phyloP scores from a whole-genome alignment of 2,329 filamentous ascomycete genomes.

The Intubia oerlemansii region DNA sequence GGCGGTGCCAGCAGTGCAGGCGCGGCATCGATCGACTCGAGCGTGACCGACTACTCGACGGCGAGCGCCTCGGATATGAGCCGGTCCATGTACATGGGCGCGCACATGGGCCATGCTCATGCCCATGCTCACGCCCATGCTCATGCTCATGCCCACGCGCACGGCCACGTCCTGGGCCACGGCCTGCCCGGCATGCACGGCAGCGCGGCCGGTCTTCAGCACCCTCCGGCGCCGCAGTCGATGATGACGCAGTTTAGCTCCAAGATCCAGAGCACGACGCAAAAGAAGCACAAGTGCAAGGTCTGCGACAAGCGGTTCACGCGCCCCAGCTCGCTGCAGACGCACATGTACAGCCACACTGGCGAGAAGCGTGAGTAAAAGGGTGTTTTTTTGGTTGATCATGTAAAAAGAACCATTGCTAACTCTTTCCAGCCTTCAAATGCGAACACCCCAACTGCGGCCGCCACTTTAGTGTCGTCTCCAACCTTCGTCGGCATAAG shows the following conservation, averaged over 20 bases:
- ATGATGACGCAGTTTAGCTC: slow-evolving; percentile 99
- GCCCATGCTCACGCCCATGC: too few relatives aligned
- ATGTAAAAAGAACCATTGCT: neutral
- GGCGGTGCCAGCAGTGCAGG: too few relatives aligned
- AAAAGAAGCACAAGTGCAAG: slow-evolving; percentile 99
- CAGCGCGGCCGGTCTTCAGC: too few relatives aligned
- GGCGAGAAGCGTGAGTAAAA: slow-evolving; percentile 91
- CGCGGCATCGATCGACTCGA: slow-evolving; percentile 3
- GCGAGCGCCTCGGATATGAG: too few relatives aligned
- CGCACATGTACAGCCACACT: slow-evolving; percentile 95
- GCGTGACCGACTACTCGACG: slow-evolving; percentile 23
- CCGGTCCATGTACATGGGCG: too few relatives aligned
- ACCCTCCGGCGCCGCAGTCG: slow-evolving; percentile 62
- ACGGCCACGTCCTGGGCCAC: too few relatives aligned
- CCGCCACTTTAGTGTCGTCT: slow-evolving; percentile 91
- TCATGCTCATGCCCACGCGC: slow-evolving; percentile 69
- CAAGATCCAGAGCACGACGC: slow-evolving; percentile 82
- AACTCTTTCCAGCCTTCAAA: slow-evolving; percentile 46
- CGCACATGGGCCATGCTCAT: too few relatives aligned
- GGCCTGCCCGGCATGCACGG: slow-evolving; percentile 12
- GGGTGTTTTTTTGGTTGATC: too few relatives aligned
- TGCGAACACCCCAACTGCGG: slow-evolving; percentile 92
- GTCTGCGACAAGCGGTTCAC: slow-evolving; percentile 97
- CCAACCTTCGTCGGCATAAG: slow-evolving; percentile 79
- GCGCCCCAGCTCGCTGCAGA: slow-evolving; percentile 79